Base-by-base conservation (phyloP, 768 basidiomycete genomes). In the Lentinula sp. region DNA sequence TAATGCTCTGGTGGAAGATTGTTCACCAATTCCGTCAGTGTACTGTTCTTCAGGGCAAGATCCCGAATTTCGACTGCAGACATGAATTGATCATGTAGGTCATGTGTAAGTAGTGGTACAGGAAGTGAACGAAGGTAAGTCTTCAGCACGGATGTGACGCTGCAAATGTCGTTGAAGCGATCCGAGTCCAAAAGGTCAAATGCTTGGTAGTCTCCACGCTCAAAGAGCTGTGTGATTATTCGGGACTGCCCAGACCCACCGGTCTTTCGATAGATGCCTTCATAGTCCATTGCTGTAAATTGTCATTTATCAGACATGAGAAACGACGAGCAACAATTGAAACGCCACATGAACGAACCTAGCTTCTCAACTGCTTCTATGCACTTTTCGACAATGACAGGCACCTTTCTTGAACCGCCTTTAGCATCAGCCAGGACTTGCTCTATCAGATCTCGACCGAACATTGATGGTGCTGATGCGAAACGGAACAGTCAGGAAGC, bases 261-360 rank as follows among this genome's bases (percentile, higher is more conserved):
- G 0, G 89, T 93, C 77, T 99, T 99, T 64, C 97, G 93, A 73
- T 99, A 99, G 64, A 99, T 93, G 10, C 97, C 97, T 72, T 99
- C 97, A 68, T 95, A 95, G 62, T 60, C 62, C 39, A 64, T 42
- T 33, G 60, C 57, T 63, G 33, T 41, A 37, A 57, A 51, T 20
- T 39, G 5, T 46, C 23, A 15, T 16, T 13, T 2, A 46, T 28
- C 20, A 9, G 39, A 1, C 13, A 53, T 50, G 6, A 32, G 41
- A 66, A 52, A 36, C 3, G 28, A 58, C 1, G 10, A 3, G 4
- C 35, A 42, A 15, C 33, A 35, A 39, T 39, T 9, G 37, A 9
- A 39, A 39, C 6, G 37, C 15, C 20, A 16, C 41, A 53, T 8
- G 52, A 1, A 74, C 88, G 59, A 65, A 95, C 94, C 95, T 62